Evolutionary conservation across 805 yeast genomes (phyloP), one percentile per base, ranked within the genome.

Genomic region (Metschnikowia matae): DNA sequence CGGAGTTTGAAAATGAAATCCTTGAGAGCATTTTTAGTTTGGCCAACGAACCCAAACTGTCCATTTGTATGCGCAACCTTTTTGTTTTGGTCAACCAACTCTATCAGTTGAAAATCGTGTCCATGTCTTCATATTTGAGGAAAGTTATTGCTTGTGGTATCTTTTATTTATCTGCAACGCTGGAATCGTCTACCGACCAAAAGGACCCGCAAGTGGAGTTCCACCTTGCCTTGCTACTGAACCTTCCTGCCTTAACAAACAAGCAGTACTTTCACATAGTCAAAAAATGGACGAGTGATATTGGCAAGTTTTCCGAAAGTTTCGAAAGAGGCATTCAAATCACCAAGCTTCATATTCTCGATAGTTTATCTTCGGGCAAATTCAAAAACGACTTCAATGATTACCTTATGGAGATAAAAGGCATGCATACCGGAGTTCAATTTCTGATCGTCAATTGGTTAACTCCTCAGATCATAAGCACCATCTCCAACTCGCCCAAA

Each of bases 101-200:
- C 3, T 73, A 75, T 44, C 77, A 74, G 39, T 56, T 74, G 48
- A 77, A 77, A 42, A 64, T 85, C 21, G 74, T 86, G 21, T 66
- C 80, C 2, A 71, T 83, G 14, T 81, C 86, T 1, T 77, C 86
- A 1, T 92, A 92, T 60, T 73, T 91, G 50, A 73, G 97, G 59
- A 81, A 84, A 57, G 70, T 91, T 35, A 90, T 92, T 41, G 89
- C 97, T 8, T 83, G 94, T 0, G 99, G 97, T 4, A 74, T 89
- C 0, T 80, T 91, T 42, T 89, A 87, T 65, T 65, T 82, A 11
- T 54, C 63, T 3, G 68, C 74, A 3, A 75, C 80, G 6, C 79
- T 59, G 31, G 54, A 54, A 8, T 58, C 60, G 2, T 49, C 32
- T 11, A 26, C 40, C 6, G 26, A 46, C 1, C 48, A 44, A 35